These are phyloP conservation scores for Metschnikowia dekortorum DNA, from an alignment of 805 yeast species.

Conservation along the genomic window DNA sequence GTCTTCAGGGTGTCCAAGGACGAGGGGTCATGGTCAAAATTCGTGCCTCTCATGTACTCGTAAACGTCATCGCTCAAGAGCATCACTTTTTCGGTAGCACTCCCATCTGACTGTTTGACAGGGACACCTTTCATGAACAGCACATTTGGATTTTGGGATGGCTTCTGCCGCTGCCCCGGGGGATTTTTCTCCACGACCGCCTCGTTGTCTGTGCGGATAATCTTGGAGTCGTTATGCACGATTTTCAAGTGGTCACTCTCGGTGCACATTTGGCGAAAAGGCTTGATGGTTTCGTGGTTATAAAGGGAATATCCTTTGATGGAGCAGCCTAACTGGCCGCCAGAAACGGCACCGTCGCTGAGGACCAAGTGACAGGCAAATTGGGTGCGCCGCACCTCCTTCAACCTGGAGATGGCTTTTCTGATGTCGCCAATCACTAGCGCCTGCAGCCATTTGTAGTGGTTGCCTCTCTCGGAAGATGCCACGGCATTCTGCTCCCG, in stretches of 20 bases:
- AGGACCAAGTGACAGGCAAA: constrained; percentile 60
- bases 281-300: constrained; percentile 47
- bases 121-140: constrained; percentile 21
- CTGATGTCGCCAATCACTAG: constrained; percentile 31
- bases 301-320: constrained; percentile 69
- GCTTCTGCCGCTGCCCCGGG: no score
- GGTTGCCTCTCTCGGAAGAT: constrained; percentile 2
- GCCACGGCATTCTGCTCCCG: constrained; percentile 3
- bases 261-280: constrained; percentile 51
- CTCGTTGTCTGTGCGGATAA: constrained; percentile 13
- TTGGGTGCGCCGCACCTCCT: constrained; percentile 58
- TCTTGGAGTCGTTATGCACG: constrained; percentile 34
- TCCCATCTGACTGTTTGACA: constrained; percentile 11
- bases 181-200: constrained; percentile 20
- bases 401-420: constrained; percentile 48
- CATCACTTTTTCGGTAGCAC: constrained; percentile 15
- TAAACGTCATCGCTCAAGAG: constrained; percentile 23
- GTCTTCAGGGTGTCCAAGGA: background rate
- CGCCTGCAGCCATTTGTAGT: constrained; percentile 7
- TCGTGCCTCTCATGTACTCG: constrained; percentile 26
- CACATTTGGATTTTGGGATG: background rate
- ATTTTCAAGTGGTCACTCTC: constrained; percentile 48
- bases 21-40: constrained; percentile 32
- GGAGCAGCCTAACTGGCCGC: constrained; percentile 50
- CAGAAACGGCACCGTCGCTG: constrained; percentile 38